Conservation (phyloP, 2,329 filamentous ascomycete genomes). For the Alternaria rosae region DNA sequence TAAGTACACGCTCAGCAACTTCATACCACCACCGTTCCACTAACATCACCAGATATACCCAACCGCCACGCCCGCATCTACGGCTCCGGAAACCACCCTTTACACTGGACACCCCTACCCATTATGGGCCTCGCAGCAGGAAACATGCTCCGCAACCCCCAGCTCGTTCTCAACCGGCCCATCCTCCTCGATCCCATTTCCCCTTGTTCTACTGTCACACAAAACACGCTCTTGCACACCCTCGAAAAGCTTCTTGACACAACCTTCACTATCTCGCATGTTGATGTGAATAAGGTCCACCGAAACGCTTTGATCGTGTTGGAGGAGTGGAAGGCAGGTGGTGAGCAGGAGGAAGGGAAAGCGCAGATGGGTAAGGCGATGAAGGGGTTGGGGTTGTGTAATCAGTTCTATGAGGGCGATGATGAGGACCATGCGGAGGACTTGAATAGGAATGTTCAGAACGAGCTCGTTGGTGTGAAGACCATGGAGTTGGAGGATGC, state of each 20-base stretch:
- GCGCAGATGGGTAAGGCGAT: constrained; percentile 20
- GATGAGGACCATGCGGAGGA: constrained; percentile 19
- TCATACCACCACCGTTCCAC: not conserved
- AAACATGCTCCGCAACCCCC: constrained; percentile 41
- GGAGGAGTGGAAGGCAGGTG: constrained; percentile 29
- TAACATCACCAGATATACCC: constrained; percentile 22
- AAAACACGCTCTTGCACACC: constrained; percentile 33
- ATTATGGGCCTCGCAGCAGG: constrained; percentile 35
- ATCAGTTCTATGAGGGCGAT: constrained; percentile 46
- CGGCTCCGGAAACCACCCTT: constrained; percentile 37
- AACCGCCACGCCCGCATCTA: constrained; percentile 44
- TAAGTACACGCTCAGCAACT: not conserved
- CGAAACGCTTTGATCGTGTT: constrained; percentile 36
- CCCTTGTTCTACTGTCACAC: constrained; percentile 23
- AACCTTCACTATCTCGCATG: constrained; percentile 32
- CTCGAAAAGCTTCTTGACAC: constrained; percentile 31
- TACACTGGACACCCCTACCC: constrained; percentile 44
- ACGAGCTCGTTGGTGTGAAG: constrained; percentile 40
- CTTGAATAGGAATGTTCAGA: constrained; percentile 38
- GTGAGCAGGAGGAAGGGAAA: not conserved
- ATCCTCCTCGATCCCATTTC: constrained; percentile 40
- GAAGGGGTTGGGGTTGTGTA: constrained; percentile 39
- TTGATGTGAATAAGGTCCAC: constrained; percentile 42
- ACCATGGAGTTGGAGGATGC: constrained; percentile 37
- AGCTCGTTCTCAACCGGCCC: constrained; percentile 31